Conservation (phyloP, 2,329 filamentous ascomycete species). For the Fusarium secorum region DNA sequence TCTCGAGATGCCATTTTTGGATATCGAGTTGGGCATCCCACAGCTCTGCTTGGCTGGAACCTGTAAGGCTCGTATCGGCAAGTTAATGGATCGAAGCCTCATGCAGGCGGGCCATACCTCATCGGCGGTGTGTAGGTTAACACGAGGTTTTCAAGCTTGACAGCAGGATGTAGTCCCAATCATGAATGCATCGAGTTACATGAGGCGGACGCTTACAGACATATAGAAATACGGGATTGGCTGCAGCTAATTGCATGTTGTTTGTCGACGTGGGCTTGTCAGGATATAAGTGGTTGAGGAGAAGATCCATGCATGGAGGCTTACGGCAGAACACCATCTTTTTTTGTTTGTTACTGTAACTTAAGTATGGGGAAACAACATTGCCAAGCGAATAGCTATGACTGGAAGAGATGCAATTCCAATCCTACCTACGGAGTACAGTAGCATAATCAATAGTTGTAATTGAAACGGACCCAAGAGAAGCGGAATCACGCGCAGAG, state of each 20-base stretch:
- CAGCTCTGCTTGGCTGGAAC: conserved; percentile 11
- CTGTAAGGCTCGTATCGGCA: conserved; percentile 34
- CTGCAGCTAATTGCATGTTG: conserved; percentile 1
- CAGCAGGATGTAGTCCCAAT: not conserved
- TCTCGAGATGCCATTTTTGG: conserved; percentile 26
- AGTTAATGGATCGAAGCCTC: conserved; percentile 18
- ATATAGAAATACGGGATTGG: conserved; percentile 21
- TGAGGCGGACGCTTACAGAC: conserved; percentile 22
- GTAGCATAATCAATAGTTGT: conserved; percentile 17
- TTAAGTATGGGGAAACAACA: not conserved
- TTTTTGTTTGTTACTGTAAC: not conserved
- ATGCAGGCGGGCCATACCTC: conserved; percentile 19
- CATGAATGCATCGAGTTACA: conserved; percentile 26
- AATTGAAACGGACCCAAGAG: not conserved
- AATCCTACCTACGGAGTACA: not conserved
- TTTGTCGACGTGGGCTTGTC: conserved; percentile 8
- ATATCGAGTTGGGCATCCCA: not conserved
- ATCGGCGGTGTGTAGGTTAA: conserved; percentile 29
- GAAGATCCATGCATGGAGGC: conserved; percentile 14
- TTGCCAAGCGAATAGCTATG: not conserved
- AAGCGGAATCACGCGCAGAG: conserved; percentile 28
- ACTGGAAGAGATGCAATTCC: not conserved
- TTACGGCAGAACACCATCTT: conserved; percentile 30
- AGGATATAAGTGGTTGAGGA: conserved; percentile 19
- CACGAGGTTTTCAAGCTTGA: conserved; percentile 24